These are phyloP conservation scores for Claviceps pazoutovae DNA, from an alignment of 2,329 filamentous ascomycete genomes.

Conservation along the genomic window DNA sequence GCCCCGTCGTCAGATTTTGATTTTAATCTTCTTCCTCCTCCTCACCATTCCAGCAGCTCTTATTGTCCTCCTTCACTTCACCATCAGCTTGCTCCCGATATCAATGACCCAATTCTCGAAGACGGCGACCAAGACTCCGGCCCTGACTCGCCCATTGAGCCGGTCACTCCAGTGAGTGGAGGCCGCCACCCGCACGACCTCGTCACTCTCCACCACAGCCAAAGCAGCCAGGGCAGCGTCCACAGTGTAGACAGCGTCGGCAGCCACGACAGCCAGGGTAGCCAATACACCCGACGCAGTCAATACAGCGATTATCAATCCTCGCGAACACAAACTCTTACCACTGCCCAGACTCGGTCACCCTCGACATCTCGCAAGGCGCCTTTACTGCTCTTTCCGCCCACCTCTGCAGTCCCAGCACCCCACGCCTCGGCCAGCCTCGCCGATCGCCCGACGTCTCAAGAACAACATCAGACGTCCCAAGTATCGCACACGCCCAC, in stretches of 20 bases:
- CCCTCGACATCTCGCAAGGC: constrained; percentile 4
- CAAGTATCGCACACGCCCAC: constrained; percentile 2
- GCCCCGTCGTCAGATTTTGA: constrained; percentile 2
- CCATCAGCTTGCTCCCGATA: constrained; percentile 34
- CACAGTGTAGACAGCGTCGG: background rate
- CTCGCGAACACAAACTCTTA: constrained; percentile 13
- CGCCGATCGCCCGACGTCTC: constrained; percentile 6
- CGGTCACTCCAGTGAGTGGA: constrained; percentile 47
- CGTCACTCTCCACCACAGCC: constrained; percentile 23
- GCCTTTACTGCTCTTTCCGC: constrained; percentile 7
- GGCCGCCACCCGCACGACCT: constrained; percentile 42
- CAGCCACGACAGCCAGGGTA: constrained; percentile 12
- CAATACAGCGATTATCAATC: constrained; percentile 12
- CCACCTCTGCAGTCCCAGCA: constrained; percentile 1
- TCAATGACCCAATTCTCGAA: constrained; percentile 36
- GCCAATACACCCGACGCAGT: background rate
- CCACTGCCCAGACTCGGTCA: constrained; percentile 8
- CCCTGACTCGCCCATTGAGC: constrained; percentile 45
- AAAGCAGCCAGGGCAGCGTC: constrained; percentile 8
- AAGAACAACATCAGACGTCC: constrained; percentile 1
- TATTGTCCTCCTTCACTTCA: constrained; percentile 25
- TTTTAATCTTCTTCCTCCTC: background rate
- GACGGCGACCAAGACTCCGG: constrained; percentile 44
- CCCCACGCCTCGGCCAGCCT: background rate
- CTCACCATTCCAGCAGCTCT: constrained; percentile 11